Conservation (phyloP, 768 basidiomycete genomes). For the Termitomyces sp. region DNA sequence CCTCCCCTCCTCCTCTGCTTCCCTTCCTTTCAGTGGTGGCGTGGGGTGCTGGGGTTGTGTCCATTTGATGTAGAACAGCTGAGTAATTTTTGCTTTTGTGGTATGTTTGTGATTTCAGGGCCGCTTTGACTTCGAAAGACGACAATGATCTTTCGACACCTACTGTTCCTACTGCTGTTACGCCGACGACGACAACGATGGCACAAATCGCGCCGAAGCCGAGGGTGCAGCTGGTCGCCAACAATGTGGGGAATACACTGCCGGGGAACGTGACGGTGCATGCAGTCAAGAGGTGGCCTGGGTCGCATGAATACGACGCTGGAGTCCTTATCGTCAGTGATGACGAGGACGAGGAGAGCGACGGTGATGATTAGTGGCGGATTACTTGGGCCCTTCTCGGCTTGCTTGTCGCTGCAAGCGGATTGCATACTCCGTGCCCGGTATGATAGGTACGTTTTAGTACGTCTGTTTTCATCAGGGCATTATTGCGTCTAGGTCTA, state of each 20-base stretch:
- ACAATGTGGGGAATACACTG: slow-evolving; percentile 1
- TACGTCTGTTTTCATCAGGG: slow-evolving; percentile 1
- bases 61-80: slow-evolving; percentile 11
- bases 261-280: slow-evolving; percentile 5
- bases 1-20: slow-evolving; percentile 6
- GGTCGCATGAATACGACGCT: slow-evolving; percentile 30
- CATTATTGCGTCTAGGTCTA: not conserved
- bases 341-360: slow-evolving; percentile 21
- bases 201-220: not conserved
- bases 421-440: not conserved
- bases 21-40: not conserved
- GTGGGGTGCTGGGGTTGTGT: slow-evolving; percentile 8
- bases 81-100: slow-evolving; percentile 18
- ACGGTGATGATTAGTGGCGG: slow-evolving; percentile 9
- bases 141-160: slow-evolving; percentile 16
- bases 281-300: slow-evolving; percentile 41
- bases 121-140: slow-evolving; percentile 27
- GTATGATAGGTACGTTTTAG: slow-evolving; percentile 10
- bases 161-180: not conserved
- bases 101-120: slow-evolving; percentile 24
- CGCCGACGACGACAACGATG: not conserved
- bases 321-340: slow-evolving; percentile 46
- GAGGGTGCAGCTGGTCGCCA: not conserved
- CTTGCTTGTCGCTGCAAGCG: not conserved
- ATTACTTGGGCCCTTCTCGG: not conserved